Percentiles rank a stretch among this genome's conserved stretches.
These are phyloP conservation scores for Iberis pinnata DNA, from an alignment of 345 rosid species.

Conservation along the genomic window DNA sequence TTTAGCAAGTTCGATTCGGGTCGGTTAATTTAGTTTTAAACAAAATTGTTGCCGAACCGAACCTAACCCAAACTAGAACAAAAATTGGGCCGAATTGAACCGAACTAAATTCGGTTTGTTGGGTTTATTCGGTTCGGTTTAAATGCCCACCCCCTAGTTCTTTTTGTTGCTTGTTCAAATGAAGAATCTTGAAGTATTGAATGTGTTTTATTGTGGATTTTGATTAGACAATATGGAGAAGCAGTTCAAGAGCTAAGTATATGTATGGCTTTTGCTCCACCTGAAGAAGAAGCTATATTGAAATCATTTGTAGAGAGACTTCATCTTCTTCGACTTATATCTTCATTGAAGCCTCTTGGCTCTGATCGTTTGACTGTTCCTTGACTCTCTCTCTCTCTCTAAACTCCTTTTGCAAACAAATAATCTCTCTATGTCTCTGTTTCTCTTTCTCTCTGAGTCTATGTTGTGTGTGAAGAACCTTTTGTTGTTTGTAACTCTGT, in stretches of 20 bases:
- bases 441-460: not conserved
- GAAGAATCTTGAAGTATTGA: not conserved
- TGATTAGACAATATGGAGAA: constrained; percentile 57
- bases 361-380: constrained; percentile 51
- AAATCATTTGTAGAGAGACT: constrained; percentile 72
- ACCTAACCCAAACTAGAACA: too few relatives aligned
- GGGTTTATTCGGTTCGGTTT: too few relatives aligned
- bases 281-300: constrained; percentile 58
- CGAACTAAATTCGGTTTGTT: too few relatives aligned
- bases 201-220: not conserved
- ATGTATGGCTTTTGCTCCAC: constrained; percentile 76
- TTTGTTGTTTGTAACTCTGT: constrained; percentile 15
- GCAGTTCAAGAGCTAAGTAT: constrained; percentile 93
- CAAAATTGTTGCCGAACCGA: too few relatives aligned
- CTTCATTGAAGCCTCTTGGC: constrained; percentile 56
- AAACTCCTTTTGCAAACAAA: constrained; percentile 21
- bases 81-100: too few relatives aligned
- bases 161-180: too few relatives aligned
- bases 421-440: not conserved
- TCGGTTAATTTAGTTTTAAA: too few relatives aligned
- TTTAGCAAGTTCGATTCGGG: too few relatives aligned
- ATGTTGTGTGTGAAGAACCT: constrained; percentile 12
- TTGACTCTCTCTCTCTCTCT: constrained; percentile 8
- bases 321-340: constrained; percentile 65
- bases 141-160: too few relatives aligned